A percentile compares a stretch with the other conserved stretches of the same genome.
Evolutionary conservation across 2,329 filamentous ascomycete genomes (phyloP).

Genomic region (Beauveria varroae): DNA sequence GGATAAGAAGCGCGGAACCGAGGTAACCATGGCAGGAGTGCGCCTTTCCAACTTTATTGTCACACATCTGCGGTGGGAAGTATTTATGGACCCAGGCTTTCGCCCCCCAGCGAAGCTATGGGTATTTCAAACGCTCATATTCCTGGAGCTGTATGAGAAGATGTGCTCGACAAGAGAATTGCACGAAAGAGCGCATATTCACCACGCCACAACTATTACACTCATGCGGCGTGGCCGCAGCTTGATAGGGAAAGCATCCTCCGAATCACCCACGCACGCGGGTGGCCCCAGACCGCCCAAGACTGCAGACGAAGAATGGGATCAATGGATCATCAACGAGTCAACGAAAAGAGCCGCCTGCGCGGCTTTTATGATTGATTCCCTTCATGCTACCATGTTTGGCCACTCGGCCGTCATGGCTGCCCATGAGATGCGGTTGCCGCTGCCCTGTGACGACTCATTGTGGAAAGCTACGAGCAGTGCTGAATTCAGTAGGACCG

Average conservation of each 20-base stretch:
- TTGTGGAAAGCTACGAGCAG: conserved; percentile 88
- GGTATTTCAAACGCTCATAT: conserved; percentile 85
- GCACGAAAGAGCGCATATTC: conserved; percentile 92
- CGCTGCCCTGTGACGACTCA: conserved; percentile 85
- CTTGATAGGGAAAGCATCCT: conserved; percentile 74
- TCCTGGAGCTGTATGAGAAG: conserved; percentile 93
- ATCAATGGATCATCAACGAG: conserved; percentile 91
- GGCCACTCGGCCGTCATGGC: conserved; percentile 97
- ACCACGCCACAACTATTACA: conserved; percentile 91
- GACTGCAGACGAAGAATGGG: conserved; percentile 86
- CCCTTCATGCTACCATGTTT: conserved; percentile 95
- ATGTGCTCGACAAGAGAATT: conserved; percentile 90
- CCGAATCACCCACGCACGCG: conserved; percentile 74
- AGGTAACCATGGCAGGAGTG: conserved; percentile 67
- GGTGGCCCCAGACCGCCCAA: conserved; percentile 58
- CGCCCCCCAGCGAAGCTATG: conserved; percentile 88
- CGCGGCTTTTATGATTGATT: conserved; percentile 90
- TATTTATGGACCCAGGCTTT: conserved; percentile 88
- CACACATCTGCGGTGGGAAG: conserved; percentile 91
- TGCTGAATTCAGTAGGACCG: conserved; percentile 75
- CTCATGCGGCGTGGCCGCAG: conserved; percentile 92
- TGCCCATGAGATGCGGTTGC: conserved; percentile 86
- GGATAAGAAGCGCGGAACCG: conserved; percentile 70
- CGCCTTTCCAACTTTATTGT: conserved; percentile 84
- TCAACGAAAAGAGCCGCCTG: conserved; percentile 85